Base-by-base conservation (phyloP, 2,329 filamentous ascomycete species). In the Lachnellula cervina region DNA sequence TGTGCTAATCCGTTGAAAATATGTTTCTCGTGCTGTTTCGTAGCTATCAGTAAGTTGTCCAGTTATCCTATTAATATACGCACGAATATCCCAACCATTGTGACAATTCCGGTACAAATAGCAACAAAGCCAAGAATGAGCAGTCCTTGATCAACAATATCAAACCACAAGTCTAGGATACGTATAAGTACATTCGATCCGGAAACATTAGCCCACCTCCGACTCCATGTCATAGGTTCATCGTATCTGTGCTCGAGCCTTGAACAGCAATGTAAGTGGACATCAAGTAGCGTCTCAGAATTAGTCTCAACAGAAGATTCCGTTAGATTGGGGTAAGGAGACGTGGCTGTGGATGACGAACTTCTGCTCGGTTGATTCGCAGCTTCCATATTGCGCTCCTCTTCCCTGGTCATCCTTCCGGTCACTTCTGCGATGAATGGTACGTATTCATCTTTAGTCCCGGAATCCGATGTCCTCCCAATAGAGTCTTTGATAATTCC, bases 1-100 rank as follows among this genome's bases (percentile, higher is more conserved):
- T 97, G 92, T 14, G 92, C 92, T 37, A 96, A 77, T 2, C 92
- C 90, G 64, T 85, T 91, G 76, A 92, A 77, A 57, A 96, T 76
- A 2, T 77, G 77, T 42, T 21, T 44, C 78, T 87, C 80, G 78
- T 90, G 48, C 54, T 56, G 49, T 56, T 56, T 52, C 40, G 45
- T 51, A 47, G 32, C 7, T 49, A 38, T 56, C 47, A 56, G 49
- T 40, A 35, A 52, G 40, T 51, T 46, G 44, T 53, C 32, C 51
- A 53, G 49, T 34, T 46, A 51, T 51, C 28, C 7, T 2, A 32
- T 32, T 2, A 32, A 32, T 8, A 32, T 32, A 32, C 28, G 28
- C 28, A 55, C 87, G 70, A 92, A 93, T 62, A 96, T 87, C 25
- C 91, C 88, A 19, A 83, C 88, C 65, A 87, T 90, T 0, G 89